phyloP scores from a whole-genome alignment of 805 yeast genomes.

The Wickerhamomyces kurtzmanii region DNA sequence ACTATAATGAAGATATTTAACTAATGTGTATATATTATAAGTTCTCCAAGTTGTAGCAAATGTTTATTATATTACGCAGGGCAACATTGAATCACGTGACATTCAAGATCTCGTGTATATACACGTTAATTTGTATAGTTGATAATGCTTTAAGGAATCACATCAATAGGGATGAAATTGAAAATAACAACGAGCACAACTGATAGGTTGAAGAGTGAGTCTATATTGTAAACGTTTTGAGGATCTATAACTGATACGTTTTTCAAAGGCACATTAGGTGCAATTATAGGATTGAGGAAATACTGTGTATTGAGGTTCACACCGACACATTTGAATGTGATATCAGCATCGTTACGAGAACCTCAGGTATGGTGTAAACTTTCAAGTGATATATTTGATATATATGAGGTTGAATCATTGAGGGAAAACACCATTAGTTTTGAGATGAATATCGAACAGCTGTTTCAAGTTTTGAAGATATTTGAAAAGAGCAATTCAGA shows the following conservation, averaged over 20 bases:
- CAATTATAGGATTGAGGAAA: constrained; percentile 44
- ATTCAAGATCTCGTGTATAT: no score
- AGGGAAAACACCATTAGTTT: constrained; percentile 46
- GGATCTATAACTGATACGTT: no score
- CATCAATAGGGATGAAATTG: no score
- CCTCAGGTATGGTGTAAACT: constrained; percentile 66
- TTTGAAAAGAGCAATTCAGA: constrained; percentile 44
- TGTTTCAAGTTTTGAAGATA: constrained; percentile 46
- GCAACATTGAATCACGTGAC: no score
- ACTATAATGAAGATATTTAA: constrained; percentile 73
- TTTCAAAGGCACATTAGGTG: constrained; percentile 28
- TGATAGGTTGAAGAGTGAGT: constrained; percentile 19
- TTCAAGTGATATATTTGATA: constrained; percentile 24
- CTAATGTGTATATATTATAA: constrained; percentile 25
- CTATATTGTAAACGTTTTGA: background rate
- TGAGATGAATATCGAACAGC: constrained; percentile 53
- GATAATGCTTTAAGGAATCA: no score
- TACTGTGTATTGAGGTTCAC: constrained; percentile 49
- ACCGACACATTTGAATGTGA: constrained; percentile 34
- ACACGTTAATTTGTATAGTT: no score
- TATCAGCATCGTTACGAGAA: constrained; percentile 41
- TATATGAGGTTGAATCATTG: constrained; percentile 26
- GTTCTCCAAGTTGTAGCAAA: no score
- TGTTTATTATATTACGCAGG: no score
- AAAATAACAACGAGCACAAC: constrained; percentile 17